phyloP scores from a whole-genome alignment of 768 basidiomycete species.

The Amanita exitialis region DNA sequence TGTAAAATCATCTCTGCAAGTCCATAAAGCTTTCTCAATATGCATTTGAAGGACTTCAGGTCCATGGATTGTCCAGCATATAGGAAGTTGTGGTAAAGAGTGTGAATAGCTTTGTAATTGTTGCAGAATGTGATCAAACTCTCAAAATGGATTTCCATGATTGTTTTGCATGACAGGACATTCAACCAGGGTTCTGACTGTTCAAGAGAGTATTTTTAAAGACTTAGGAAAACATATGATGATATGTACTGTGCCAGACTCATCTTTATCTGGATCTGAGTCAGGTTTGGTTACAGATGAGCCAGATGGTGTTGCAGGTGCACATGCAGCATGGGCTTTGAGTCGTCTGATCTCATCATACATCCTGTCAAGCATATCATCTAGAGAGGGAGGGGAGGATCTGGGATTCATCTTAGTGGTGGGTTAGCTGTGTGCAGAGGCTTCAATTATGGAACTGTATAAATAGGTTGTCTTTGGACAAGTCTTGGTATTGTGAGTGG shows the following conservation, averaged over 20 bases:
- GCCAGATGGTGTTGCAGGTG: background rate
- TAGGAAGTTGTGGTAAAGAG: background rate
- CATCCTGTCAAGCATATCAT: background rate
- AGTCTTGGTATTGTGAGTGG: too few relatives aligned
- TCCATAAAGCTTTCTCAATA: background rate
- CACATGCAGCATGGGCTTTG: background rate
- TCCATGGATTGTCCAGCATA: background rate
- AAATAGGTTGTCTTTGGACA: too few relatives aligned
- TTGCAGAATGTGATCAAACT: background rate
- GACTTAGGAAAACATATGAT: background rate
- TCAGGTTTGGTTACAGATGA: conserved; percentile 1
- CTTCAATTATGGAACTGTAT: too few relatives aligned
- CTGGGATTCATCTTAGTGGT: too few relatives aligned
- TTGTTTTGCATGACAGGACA: background rate
- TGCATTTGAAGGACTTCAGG: background rate
- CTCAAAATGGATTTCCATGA: background rate
- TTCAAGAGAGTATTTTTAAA: background rate
- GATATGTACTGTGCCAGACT: background rate
- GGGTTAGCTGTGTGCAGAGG: too few relatives aligned
- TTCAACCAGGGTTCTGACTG: background rate
- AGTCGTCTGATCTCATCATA: background rate
- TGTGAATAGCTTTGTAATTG: background rate
- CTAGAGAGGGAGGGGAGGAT: too few relatives aligned
- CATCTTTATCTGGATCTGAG: conserved; percentile 1
- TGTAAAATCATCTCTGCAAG: background rate